These are phyloP conservation scores for Vishniacozyma victoriae DNA, from an alignment of 768 basidiomycete species.

Conservation along the genomic window DNA sequence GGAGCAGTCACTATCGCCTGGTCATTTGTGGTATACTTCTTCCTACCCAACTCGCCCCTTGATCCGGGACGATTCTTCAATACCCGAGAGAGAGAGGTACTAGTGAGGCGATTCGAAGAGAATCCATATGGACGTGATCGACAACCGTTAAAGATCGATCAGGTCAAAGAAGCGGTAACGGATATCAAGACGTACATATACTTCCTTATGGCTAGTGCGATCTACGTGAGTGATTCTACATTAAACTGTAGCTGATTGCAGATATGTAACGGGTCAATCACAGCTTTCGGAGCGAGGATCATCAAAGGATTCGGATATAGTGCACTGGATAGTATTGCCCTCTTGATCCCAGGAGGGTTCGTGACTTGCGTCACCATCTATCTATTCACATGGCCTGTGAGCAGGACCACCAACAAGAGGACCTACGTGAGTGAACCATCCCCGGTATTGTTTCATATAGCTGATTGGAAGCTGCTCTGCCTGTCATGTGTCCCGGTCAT, in stretches of 20 bases:
- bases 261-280: slow-evolving; percentile 41
- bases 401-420: slow-evolving; percentile 31
- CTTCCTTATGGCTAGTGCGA: slow-evolving; percentile 43
- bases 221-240: slow-evolving; percentile 32
- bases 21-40: slow-evolving; percentile 39
- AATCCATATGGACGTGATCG: slow-evolving; percentile 29
- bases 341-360: slow-evolving; percentile 46
- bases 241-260: neutral
- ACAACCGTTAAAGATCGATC: slow-evolving; percentile 28
- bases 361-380: slow-evolving; percentile 46
- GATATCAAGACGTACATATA: slow-evolving; percentile 48
- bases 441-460: neutral
- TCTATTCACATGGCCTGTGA: slow-evolving; percentile 40
- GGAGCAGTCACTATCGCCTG: slow-evolving; percentile 45
- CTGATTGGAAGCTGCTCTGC: slow-evolving; percentile 27
- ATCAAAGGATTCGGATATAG: slow-evolving; percentile 47
- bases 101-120: slow-evolving; percentile 28
- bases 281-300: slow-evolving; percentile 48
- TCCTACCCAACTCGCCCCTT: slow-evolving; percentile 44
- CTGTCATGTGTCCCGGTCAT: slow-evolving; percentile 46
- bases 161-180: slow-evolving; percentile 38
- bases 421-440: slow-evolving; percentile 43
- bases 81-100: slow-evolving; percentile 32
- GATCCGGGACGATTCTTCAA: slow-evolving; percentile 39
- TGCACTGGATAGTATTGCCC: slow-evolving; percentile 33